Conservation (phyloP, 352 stramenopile genomes). For the Phytophthora sansomeana region DNA sequence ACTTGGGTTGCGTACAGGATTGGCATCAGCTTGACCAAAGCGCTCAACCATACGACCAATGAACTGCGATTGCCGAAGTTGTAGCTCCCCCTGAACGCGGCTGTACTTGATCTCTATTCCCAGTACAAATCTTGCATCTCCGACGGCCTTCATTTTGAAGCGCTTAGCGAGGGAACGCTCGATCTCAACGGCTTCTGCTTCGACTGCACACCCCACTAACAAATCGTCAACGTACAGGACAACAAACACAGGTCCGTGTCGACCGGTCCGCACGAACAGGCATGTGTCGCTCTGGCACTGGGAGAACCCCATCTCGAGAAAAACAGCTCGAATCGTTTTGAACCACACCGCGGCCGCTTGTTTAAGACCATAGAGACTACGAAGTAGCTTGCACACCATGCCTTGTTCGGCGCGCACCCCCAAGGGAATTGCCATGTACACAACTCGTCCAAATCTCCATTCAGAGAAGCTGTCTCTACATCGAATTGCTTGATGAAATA, state of each 20-base stretch:
- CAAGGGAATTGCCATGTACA: constrained; percentile 31
- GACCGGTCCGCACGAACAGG: constrained; percentile 7
- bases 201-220: neutral
- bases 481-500: constrained; percentile 32
- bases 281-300: constrained; percentile 12
- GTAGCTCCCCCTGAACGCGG: neutral
- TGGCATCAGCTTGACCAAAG: neutral
- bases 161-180: neutral
- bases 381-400: constrained; percentile 30
- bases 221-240: constrained; percentile 28
- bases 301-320: constrained; percentile 6
- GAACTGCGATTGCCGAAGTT: neutral
- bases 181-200: neutral
- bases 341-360: constrained; percentile 41
- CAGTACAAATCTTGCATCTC: constrained; percentile 10
- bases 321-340: constrained; percentile 24
- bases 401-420: constrained; percentile 8
- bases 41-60: neutral
- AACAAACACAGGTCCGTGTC: constrained; percentile 4
- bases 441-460: constrained; percentile 28
- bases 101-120: constrained; percentile 18
- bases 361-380: constrained; percentile 46
- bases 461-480: constrained; percentile 35
- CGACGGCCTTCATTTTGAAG: constrained; percentile 21
- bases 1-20: constrained; percentile 4